A percentile compares a stretch with the other conserved stretches of the same genome.
phyloP scores from a whole-genome alignment of 2,329 filamentous ascomycete species.

The Ceratocystiopsis minuta region DNA sequence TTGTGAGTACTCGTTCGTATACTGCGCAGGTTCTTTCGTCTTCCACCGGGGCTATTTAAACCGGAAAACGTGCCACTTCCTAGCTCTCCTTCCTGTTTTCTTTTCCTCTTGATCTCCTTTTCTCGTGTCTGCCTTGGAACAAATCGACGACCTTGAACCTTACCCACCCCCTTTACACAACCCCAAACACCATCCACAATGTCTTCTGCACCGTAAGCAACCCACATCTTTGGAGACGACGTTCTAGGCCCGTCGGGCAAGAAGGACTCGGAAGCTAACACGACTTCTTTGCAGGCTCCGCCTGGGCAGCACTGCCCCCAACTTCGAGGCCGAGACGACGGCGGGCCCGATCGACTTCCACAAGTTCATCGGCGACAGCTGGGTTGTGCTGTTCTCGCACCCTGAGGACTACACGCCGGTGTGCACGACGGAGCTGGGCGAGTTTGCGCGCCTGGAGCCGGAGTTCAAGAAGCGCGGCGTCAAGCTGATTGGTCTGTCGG shows the following conservation, averaged over 20 bases:
- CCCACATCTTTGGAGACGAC: too few relatives aligned
- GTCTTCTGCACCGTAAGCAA: slow-evolving; percentile 19
- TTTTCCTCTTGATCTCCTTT: background rate
- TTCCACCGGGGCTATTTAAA: slow-evolving; percentile 1
- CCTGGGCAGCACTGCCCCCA: slow-evolving; percentile 51
- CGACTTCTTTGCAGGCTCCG: slow-evolving; percentile 31
- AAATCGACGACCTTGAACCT: background rate
- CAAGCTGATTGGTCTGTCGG: slow-evolving; percentile 80
- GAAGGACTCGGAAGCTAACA: background rate
- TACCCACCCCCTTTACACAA: background rate
- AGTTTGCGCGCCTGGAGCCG: slow-evolving; percentile 73
- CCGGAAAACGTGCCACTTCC: background rate
- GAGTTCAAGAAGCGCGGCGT: slow-evolving; percentile 77
- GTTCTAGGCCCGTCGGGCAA: too few relatives aligned
- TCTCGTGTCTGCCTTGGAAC: background rate
- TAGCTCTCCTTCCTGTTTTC: background rate
- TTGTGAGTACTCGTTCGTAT: too few relatives aligned
- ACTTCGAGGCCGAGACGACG: slow-evolving; percentile 72
- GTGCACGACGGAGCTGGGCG: slow-evolving; percentile 84
- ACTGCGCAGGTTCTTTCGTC: background rate
- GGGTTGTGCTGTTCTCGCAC: slow-evolving; percentile 73
- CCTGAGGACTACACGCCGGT: slow-evolving; percentile 86
- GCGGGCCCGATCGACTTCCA: slow-evolving; percentile 66
- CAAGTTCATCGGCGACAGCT: slow-evolving; percentile 60
- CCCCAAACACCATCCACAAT: slow-evolving; percentile 13